Base-by-base conservation (phyloP, 257 asterid species). In the Gentiana straminea region DNA sequence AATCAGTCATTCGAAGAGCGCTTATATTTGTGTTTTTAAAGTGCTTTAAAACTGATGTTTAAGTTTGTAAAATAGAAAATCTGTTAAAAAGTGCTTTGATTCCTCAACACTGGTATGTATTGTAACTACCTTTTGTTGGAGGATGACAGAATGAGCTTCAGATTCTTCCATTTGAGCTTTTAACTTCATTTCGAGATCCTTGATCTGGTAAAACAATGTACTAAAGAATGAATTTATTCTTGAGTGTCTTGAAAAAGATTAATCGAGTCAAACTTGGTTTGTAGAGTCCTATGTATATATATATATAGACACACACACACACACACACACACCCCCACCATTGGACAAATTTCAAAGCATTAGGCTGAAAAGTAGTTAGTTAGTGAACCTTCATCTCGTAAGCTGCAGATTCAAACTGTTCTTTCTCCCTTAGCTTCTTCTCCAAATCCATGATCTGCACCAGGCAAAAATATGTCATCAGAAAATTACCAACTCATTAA, bases 161-260 rank as follows among this genome's bases (percentile, higher is more conserved):
- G 80, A 66, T 53, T 79, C 82, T 52, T 75, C 79, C 37, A 66
- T 51, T 69, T 76, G 84, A 76, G 79, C 90, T 60, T 70, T 83
- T 70, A 91, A 74, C 68, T 77, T 77, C 65, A 60, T 72, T 69
- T 85, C 98, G 10, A 91, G 95, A 58, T 84, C 95, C 77, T 67
- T 77, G 45, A 83, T 78, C 98, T 91, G 89, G 46, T 4, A 41
- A 41, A 10, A 41, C 46, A 41, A 39, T 4, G 46, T 41, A 1
- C 46, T 41, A 7, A 41, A 41, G 7, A 41, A 24, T 24, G 0
- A 24, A 24, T 24, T 24, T 24, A 24, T 24, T 24, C 24, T 24
- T 24, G 24, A 24, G 24, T 24, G 24, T 0, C 24, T 24, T 24
- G 24, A 24, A 24, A 24, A 24, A 24, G 24, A 24, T 24, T 24